phyloP scores from a whole-genome alignment of 345 rosid species.

The Citrus trifoliata region DNA sequence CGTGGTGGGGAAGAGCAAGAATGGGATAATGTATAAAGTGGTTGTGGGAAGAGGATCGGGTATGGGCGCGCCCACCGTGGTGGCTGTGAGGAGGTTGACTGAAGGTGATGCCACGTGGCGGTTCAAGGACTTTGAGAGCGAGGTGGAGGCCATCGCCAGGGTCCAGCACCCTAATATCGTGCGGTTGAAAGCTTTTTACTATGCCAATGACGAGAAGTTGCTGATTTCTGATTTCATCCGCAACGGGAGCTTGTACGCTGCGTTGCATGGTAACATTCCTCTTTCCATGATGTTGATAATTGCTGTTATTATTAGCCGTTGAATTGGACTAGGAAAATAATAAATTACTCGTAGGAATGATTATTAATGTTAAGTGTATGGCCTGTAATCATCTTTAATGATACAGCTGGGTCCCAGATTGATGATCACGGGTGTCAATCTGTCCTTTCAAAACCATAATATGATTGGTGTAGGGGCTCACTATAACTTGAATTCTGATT shows the following conservation, averaged over 20 bases:
- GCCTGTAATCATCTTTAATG: background rate
- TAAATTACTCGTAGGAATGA: background rate
- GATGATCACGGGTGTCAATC: background rate
- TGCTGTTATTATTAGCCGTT: background rate
- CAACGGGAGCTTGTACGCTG: constrained; percentile 74
- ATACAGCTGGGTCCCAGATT: background rate
- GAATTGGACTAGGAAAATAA: background rate
- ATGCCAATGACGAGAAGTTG: constrained; percentile 80
- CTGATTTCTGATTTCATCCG: constrained; percentile 75
- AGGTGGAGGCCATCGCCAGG: constrained; percentile 69
- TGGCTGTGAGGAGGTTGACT: constrained; percentile 80
- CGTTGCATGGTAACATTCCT: constrained; percentile 64
- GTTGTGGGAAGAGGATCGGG: constrained; percentile 59
- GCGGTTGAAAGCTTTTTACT: constrained; percentile 78
- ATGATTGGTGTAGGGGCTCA: too few relatives aligned
- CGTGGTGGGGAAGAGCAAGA: constrained; percentile 84
- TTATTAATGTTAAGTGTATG: background rate
- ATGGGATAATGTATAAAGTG: constrained; percentile 89
- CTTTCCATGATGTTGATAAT: background rate
- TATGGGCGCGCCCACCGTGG: constrained; percentile 43
- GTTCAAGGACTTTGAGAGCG: constrained; percentile 76
- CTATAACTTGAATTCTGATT: background rate
- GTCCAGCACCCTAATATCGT: constrained; percentile 82
- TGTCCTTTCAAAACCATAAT: background rate
- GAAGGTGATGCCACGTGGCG: constrained; percentile 76